A percentile compares a stretch with the other conserved stretches of the same genome.
Evolutionary conservation across 129 eudicot species (phyloP).

Genomic region (Escallonia rubra): DNA sequence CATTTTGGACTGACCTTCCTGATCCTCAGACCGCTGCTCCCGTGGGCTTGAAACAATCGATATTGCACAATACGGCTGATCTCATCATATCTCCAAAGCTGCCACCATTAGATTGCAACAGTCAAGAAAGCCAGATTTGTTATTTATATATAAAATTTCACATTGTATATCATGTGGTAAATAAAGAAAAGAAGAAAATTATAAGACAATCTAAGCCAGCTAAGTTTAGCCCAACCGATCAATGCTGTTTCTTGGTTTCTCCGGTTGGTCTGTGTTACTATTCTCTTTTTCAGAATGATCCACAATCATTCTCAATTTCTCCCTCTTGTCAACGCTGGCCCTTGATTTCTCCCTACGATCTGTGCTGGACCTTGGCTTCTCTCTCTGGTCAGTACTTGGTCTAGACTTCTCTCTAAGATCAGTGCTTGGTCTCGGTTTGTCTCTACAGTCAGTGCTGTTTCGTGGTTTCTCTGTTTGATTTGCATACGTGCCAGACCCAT

Average conservation of each 20-base stretch:
- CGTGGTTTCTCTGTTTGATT: constrained; percentile 47
- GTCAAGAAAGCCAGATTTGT: constrained; percentile 18
- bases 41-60: constrained; percentile 84
- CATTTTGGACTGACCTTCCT: constrained; percentile 27
- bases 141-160: background rate
- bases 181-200: background rate
- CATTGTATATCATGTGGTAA: background rate
- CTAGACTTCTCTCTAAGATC: constrained; percentile 61
- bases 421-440: constrained; percentile 69
- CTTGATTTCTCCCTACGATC: constrained; percentile 45
- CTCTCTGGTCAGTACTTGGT: constrained; percentile 69
- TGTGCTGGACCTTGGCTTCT: constrained; percentile 68
- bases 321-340: constrained; percentile 67
- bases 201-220: constrained; percentile 1
- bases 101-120: constrained; percentile 36
- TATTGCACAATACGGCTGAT: constrained; percentile 89
- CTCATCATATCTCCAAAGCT: constrained; percentile 94
- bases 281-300: constrained; percentile 55
- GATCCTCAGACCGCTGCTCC: constrained; percentile 49
- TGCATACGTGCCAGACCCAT: constrained; percentile 46
- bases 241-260: constrained; percentile 65
- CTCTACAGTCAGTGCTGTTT: constrained; percentile 52
- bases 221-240: constrained; percentile 70
- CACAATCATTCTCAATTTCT: constrained; percentile 82
- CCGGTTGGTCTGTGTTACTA: constrained; percentile 61